A percentile compares a stretch with the other conserved stretches of the same genome.
Conservation (phyloP, 2,329 filamentous ascomycete species). For the Exutisphaerella laricina region DNA sequence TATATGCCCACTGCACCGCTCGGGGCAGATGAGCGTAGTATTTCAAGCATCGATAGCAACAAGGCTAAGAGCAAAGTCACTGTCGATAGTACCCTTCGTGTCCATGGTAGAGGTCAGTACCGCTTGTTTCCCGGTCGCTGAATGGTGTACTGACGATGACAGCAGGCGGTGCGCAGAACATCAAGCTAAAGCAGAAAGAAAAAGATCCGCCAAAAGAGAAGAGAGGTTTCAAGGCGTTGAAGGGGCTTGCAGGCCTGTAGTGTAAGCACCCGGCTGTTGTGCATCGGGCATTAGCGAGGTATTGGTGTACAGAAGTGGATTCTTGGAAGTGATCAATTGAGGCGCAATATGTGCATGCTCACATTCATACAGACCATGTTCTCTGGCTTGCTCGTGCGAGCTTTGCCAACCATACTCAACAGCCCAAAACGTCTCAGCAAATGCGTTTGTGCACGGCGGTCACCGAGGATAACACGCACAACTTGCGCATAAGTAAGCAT, state of each 20-base stretch:
- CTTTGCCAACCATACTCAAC: no score
- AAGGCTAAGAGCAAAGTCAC: constrained; percentile 41
- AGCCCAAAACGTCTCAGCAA: no score
- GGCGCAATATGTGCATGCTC: no score
- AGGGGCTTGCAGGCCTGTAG: constrained; percentile 7
- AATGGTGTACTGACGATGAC: not conserved
- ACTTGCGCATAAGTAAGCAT: no score
- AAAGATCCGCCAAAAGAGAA: constrained; percentile 20
- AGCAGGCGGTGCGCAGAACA: constrained; percentile 49
- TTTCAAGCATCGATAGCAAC: constrained; percentile 27
- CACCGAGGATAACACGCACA: no score
- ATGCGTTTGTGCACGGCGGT: no score
- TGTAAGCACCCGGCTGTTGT: no score
- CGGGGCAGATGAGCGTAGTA: constrained; percentile 26
- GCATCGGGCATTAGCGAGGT: no score
- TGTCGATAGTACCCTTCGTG: constrained; percentile 45
- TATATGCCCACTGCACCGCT: constrained; percentile 30
- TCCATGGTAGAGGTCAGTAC: constrained; percentile 51
- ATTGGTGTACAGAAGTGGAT: no score
- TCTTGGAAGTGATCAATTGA: no score
- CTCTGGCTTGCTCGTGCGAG: no score
- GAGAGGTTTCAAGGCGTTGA: constrained; percentile 17
- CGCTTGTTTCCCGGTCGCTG: not conserved
- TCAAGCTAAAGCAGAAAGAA: constrained; percentile 45
- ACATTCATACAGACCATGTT: no score